Evolutionary conservation across 331 rosid species (phyloP).

Genomic region (Spiraea crenata): DNA sequence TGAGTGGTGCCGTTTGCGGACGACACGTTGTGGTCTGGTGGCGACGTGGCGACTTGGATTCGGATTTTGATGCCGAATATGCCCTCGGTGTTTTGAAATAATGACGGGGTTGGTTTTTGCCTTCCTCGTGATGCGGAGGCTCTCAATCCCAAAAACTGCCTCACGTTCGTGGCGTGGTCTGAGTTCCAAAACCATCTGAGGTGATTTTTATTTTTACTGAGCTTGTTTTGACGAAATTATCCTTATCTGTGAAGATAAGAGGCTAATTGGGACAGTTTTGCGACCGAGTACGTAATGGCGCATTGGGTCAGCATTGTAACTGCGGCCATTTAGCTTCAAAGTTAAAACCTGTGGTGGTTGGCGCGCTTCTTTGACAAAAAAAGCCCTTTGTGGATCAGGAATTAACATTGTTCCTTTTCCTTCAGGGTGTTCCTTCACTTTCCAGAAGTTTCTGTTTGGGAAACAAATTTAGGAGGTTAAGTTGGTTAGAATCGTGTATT

Average conservation of each 20-base stretch:
- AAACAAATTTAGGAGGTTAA: neutral
- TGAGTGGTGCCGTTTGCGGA: neutral
- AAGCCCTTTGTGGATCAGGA: conserved; percentile 13
- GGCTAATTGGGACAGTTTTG: neutral
- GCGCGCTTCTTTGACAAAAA: conserved; percentile 10
- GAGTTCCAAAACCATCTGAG: conserved; percentile 18
- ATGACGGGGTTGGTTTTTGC: conserved; percentile 11
- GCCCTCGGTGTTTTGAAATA: neutral
- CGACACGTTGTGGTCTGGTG: conserved; percentile 33
- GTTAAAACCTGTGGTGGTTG: conserved; percentile 22
- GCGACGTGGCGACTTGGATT: neutral
- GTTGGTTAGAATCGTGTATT: neutral
- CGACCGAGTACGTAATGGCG: neutral
- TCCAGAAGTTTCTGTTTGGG: neutral
- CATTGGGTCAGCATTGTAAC: conserved; percentile 18
- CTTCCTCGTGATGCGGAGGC: conserved; percentile 34
- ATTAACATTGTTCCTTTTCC: neutral
- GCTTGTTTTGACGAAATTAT: conserved; percentile 19
- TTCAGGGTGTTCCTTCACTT: neutral
- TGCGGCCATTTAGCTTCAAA: neutral
- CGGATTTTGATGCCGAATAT: conserved; percentile 12
- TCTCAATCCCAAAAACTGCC: conserved; percentile 20
- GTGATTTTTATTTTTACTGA: conserved; percentile 1
- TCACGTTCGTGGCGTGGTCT: conserved; percentile 36
- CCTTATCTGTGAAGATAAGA: neutral